Evolutionary conservation across 1,284 basidiomycete species (phyloP), one percentile per base, ranked within the genome.

Genomic region (Xanthoconium separans): DNA sequence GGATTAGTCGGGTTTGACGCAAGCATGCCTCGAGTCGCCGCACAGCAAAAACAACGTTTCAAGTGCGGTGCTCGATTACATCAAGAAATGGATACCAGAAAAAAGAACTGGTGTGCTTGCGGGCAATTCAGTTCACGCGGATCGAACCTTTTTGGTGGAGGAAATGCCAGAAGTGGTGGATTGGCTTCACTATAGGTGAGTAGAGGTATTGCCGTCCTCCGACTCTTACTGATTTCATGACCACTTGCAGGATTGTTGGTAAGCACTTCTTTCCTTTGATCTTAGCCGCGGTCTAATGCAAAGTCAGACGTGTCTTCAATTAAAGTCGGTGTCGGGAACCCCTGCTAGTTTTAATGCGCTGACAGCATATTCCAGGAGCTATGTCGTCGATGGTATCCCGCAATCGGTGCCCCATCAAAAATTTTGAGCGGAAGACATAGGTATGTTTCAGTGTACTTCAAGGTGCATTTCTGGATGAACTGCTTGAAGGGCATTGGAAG

Each of bases 101-200:
- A 74, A 76, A 54, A 71, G 78, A 39, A 72, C 73, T 2, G 92
- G 81, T 4, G 79, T 91, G 11, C 78, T 95, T 13, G 90, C 91
- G 1, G 91, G 91, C 3, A 93, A 80, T 67, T 88, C 89, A 7
- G 87, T 94, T 2, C 90, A 95, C 62, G 83, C 81, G 2, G 92
- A 95, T 69, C 77, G 83, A 54, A 70, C 73, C 2, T 95, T 95
- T 65, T 73, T 95, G 13, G 75, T 73, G 2, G 80, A 83, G 62
- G 82, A 90, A 56, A 91, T 93, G 87, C 89, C 91, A 4, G 81
- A 85, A 53, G 68, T 91, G 16, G 65, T 84, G 9, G 79, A 91
- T 42, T 87, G 85, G 80, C 74, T 92, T 45, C 89, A 92, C 68
- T 92, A 92, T 69, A 82, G 89, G 89, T 88, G 60, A 61, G 64